Evolutionary conservation across 2,329 filamentous ascomycete species (phyloP), one percentile per base, ranked within the genome.

Genomic region (Ophiobolus disseminans): DNA sequence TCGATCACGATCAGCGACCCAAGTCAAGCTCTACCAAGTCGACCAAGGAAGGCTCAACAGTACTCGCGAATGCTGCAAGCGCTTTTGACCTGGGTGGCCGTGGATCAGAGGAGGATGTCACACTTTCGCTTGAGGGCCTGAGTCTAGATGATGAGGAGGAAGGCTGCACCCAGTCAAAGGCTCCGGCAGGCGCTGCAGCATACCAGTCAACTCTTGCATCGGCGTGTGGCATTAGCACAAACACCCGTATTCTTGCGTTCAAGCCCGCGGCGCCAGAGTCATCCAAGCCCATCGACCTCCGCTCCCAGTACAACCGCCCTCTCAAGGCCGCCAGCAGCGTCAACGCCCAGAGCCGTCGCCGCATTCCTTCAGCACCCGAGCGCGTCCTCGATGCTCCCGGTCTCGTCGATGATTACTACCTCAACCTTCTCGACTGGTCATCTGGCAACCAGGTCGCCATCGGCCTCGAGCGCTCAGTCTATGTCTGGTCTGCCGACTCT

Each of bases 191-290:
- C 75, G 87, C 90, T 2, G 86, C 90, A 43, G 93, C 93, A 17
- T 97, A 97, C 74, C 89, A 97, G 75, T 91, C 94, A 50, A 93
- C 91, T 2, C 80, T 97, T 36, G 92, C 93, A 36, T 87, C 86
- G 60, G 93, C 93, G 40, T 97, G 93, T 73, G 94, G 92, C 48
- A 91, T 99, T 55, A 93, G 86, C 69, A 84, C 96, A 55, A 96
- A 92, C 80, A 95, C 92, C 45, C 90, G 94, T 55, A 99, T 99
- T 65, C 88, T 99, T 41, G 90, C 94, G 51, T 99, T 97, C 83
- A 99, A 99, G 86, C 94, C 94, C 45, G 91, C 93, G 2, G 85
- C 94, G n/a, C 94, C 94, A 3, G 94, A 97, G 79, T 97, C 94
- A 5, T 96, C 92, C 25, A 97, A 96, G 82, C 94, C 94, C 26